A percentile compares a stretch with the other conserved stretches of the same genome.
Evolutionary conservation across 164 flowering plant genomes (phyloP).

Genomic region (Umbellularia californica): DNA sequence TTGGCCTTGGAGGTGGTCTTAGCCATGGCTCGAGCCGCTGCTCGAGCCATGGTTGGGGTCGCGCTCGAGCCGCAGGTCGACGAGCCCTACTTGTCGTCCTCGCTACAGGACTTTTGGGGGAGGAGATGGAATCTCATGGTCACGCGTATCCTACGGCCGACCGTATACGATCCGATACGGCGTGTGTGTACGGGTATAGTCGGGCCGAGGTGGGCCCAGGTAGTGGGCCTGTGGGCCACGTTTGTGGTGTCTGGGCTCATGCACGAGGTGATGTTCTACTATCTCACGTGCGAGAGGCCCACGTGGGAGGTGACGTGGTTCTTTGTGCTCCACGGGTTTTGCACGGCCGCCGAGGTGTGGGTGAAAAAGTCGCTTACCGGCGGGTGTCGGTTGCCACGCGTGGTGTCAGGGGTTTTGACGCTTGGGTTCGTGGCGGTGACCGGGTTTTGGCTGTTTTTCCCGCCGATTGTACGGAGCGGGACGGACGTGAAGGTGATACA

Average conservation of each 20-base stretch:
- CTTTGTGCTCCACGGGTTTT: slow-evolving; percentile 20
- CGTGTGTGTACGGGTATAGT: not conserved
- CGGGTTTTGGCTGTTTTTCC: slow-evolving; percentile 40
- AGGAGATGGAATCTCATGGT: slow-evolving; percentile 25
- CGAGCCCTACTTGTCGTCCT: slow-evolving; percentile 17
- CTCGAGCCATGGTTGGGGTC: not conserved
- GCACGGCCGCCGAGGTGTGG: slow-evolving; percentile 8
- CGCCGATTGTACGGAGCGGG: slow-evolving; percentile 33
- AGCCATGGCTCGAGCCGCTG: slow-evolving; percentile 5
- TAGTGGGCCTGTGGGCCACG: slow-evolving; percentile 7
- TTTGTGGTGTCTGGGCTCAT: slow-evolving; percentile 20
- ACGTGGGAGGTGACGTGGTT: slow-evolving; percentile 23
- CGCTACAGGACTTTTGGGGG: slow-evolving; percentile 26
- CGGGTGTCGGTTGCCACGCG: slow-evolving; percentile 12
- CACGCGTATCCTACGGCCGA: slow-evolving; percentile 13
- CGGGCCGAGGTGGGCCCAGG: slow-evolving; percentile 1
- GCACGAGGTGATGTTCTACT: slow-evolving; percentile 22
- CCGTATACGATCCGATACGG: slow-evolving; percentile 16
- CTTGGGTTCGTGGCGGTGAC: slow-evolving; percentile 39
- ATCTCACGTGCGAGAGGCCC: slow-evolving; percentile 7
- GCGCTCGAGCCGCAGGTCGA: slow-evolving; percentile 19
- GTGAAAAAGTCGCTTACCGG: slow-evolving; percentile 7
- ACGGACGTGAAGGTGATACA: slow-evolving; percentile 19
- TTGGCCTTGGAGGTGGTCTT: slow-evolving; percentile 25
- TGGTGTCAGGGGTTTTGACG: slow-evolving; percentile 17